A percentile compares a stretch with the other conserved stretches of the same genome.
phyloP scores from a whole-genome alignment of 208 protist genomes.

The Leishmania amazonensis region DNA sequence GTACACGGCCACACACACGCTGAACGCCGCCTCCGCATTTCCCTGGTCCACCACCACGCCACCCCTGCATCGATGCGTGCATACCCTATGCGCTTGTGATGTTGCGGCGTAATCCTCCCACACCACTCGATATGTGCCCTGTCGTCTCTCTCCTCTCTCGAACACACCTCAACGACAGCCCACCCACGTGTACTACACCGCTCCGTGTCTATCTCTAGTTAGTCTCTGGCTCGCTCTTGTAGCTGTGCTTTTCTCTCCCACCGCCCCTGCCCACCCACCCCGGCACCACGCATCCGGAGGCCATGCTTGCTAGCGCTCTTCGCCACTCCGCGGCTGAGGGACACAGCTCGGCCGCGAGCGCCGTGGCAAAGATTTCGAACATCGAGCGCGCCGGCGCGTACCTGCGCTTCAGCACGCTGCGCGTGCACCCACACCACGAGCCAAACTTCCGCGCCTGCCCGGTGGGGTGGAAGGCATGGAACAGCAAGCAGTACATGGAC shows the following conservation, averaged over 20 bases:
- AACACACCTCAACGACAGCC: neutral
- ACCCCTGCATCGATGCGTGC: neutral
- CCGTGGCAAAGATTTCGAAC: slow-evolving; percentile 56
- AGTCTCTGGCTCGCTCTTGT: slow-evolving; percentile 6
- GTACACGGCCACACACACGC: neutral
- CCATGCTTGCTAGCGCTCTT: slow-evolving; percentile 75
- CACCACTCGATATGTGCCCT: too few species aligned
- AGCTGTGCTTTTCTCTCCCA: neutral
- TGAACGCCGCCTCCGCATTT: neutral
- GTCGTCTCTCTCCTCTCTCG: neutral
- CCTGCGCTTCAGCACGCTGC: slow-evolving; percentile 82
- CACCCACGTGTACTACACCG: neutral
- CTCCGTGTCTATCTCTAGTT: neutral
- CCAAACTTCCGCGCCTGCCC: slow-evolving; percentile 78
- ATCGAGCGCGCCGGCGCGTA: slow-evolving; percentile 73
- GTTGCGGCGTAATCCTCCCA: neutral
- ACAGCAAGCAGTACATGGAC: slow-evolving; percentile 68
- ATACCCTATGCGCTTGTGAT: neutral
- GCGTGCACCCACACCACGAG: slow-evolving; percentile 71
- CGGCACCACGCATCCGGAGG: neutral
- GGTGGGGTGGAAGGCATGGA: slow-evolving; percentile 79
- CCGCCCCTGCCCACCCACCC: neutral
- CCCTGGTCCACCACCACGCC: neutral
- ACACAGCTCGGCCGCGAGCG: slow-evolving; percentile 19
- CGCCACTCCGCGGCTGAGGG: slow-evolving; percentile 52